Evolutionary conservation across 116 monocot genomes (phyloP).

Genomic region (Dioscorea cayenensis): DNA sequence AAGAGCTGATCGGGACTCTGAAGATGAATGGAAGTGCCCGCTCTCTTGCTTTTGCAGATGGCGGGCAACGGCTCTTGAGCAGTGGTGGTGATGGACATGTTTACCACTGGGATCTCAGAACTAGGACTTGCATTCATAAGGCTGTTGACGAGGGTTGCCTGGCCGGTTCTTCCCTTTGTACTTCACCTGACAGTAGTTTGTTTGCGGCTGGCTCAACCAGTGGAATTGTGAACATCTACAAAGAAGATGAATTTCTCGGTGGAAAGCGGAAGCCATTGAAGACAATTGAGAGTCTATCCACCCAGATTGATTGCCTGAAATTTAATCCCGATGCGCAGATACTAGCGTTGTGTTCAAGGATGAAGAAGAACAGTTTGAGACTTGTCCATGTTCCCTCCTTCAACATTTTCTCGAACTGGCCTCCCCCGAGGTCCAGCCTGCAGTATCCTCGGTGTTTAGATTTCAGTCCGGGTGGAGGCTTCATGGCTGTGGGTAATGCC

Average conservation of each 20-base stretch:
- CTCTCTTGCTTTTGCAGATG: slow-evolving; percentile 72
- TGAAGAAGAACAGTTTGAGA: slow-evolving; percentile 74
- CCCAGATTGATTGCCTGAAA: slow-evolving; percentile 50
- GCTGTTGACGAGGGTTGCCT: slow-evolving; percentile 76
- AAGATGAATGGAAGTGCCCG: slow-evolving; percentile 90
- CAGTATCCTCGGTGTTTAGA: slow-evolving; percentile 69
- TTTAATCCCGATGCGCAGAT: slow-evolving; percentile 87
- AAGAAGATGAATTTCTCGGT: slow-evolving; percentile 67
- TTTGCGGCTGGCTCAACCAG: slow-evolving; percentile 86
- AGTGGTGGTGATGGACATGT: slow-evolving; percentile 87
- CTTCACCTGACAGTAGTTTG: slow-evolving; percentile 51
- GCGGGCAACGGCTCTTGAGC: slow-evolving; percentile 58
- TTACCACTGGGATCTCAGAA: slow-evolving; percentile 91
- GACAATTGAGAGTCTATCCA: slow-evolving; percentile 71
- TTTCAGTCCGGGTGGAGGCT: slow-evolving; percentile 87
- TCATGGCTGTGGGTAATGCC: slow-evolving; percentile 82
- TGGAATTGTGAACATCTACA: slow-evolving; percentile 81
- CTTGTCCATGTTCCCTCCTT: slow-evolving; percentile 79
- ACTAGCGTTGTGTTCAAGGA: slow-evolving; percentile 63
- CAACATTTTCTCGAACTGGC: slow-evolving; percentile 86
- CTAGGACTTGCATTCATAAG: slow-evolving; percentile 69
- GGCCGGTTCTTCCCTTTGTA: slow-evolving; percentile 44
- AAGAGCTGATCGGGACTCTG: slow-evolving; percentile 78
- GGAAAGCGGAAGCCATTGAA: slow-evolving; percentile 83
- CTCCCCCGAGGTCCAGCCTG: slow-evolving; percentile 38